Base-by-base conservation (phyloP, 2,329 filamentous ascomycete genomes). In the Trichophyton verrucosum region DNA sequence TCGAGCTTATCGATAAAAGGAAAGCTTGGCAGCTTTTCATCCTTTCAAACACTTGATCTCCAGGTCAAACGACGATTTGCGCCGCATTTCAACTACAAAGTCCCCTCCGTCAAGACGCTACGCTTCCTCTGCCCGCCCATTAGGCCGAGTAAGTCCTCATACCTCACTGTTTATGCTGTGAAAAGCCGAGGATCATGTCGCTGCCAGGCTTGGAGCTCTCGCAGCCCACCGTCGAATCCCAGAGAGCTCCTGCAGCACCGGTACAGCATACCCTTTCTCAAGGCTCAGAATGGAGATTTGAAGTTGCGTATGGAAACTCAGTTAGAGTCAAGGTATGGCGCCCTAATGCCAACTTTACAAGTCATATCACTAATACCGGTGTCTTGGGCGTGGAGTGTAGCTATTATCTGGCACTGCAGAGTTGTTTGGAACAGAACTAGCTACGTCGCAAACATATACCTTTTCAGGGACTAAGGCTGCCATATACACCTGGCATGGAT, bases 401-500 rank as follows among this genome's bases (percentile, higher is more conserved):
- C 79, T 97, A 27, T 76, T 89, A 61, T 84, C 82, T 38, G 94
- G 94, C 63, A 90, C 86, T 1, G 94, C 92, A 57, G 94, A 99
- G 74, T 85, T 95, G 70, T 96, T 97, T 71, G 94, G 94, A 71
- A 91, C 92, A 60, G 94, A 99, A 76, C 86, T 99, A 49, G 91
- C 91, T 9, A 81, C 83, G 8, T 87, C 87, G 61, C 87, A 87
- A 58, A 81, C 83, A 8, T 97, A 97, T 77, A 86, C 81, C 36
- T 92, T 99, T 74, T 81, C 82, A 53, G 88, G 89, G 61, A 83
- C 82, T 66, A 95, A 95, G 77, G 88, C 88, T 61, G 91, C 92
- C 63, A 87, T 99, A 69, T 89, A 89, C 73, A 95, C 91, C 58
- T 96, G 90, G 87, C 85, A 92, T 69, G 92, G 94, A 68, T 96